A percentile compares a stretch with the other conserved stretches of the same genome.
phyloP scores from a whole-genome alignment of 1,139 yeast genomes.

The Schizosaccharomyces versatilis region DNA sequence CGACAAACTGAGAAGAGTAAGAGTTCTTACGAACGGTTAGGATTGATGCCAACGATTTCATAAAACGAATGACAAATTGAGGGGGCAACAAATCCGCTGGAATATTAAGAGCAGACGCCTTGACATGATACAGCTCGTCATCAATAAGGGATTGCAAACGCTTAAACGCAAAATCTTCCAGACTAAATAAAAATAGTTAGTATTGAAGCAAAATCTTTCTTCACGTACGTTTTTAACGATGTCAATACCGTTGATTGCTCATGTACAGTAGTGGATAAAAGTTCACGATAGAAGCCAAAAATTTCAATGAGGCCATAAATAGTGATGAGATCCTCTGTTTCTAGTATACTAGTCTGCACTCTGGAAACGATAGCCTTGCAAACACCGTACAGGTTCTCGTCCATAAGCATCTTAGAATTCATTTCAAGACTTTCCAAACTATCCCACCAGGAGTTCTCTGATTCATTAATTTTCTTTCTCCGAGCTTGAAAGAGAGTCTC shows the following conservation, averaged over 20 bases:
- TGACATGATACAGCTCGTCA: neutral
- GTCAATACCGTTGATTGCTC: neutral
- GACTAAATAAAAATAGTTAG: neutral
- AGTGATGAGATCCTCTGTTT: neutral
- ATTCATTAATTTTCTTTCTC: conserved; percentile 16
- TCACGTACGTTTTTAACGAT: neutral
- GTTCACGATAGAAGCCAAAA: neutral
- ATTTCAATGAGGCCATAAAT: neutral
- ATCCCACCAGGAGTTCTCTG: conserved; percentile 12
- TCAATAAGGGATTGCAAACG: neutral
- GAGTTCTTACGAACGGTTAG: neutral
- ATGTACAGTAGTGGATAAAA: neutral
- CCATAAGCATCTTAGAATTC: conserved; percentile 9
- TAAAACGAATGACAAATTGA: neutral
- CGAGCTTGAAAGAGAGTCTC: conserved; percentile 28
- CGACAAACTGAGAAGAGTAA: neutral
- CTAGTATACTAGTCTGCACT: neutral
- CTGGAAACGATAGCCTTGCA: neutral
- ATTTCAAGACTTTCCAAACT: conserved; percentile 5
- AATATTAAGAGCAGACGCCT: neutral
- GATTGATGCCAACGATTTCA: neutral
- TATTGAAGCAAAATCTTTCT: neutral
- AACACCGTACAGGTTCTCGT: neutral
- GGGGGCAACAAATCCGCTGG: neutral
- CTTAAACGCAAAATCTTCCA: neutral